Evolutionary conservation across 75 land plant species (phyloP), one percentile per base, ranked within the genome.

Genomic region (Pinus tabuliformis): DNA sequence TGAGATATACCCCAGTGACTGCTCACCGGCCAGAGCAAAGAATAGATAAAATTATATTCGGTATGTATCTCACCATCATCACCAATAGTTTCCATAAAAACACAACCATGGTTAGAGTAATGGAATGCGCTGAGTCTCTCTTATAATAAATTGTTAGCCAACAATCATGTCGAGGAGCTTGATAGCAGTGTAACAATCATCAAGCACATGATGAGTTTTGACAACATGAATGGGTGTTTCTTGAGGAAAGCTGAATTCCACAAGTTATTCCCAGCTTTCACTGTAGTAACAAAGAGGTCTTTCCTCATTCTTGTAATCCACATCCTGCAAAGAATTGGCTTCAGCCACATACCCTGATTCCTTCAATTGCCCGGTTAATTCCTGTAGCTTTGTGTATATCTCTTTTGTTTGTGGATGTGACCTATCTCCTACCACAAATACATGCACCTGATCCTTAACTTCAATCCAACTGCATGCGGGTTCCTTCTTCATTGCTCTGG

Each of bases 401-500:
- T 79, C 58, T 45, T 70, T 59, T 5, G 33, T 16, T 30, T 78
- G 73, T 22, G 81, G 77, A 56, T 86, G 83, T 3, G 83, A 86
- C 62, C 42, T 45, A 56, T 81, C 85, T 33, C 85, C 83, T n/a
- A 59, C 63, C 24, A 72, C 37, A 57, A 83, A 83, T 59, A 62
- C 24, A 58, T 83, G 81, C 21, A 78, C 77, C 54, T 76, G 70
- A 56, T 76, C 81, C 49, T 81, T 86, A 42, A 78, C 26, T 36
- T 62, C 75, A 59, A 87, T 76, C 85, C 89, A 87, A 56, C 86
- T 83, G 39, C 74, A 79, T 37, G 81, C 86, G 4, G 86, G 86
- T 28, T 62, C 4, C 58, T 83, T 86, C 14, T 52, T 73, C 42
- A 87, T 28, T 71, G 83, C 77, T 73, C 77, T 83, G 1, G 73